Conservation (phyloP, 2,329 filamentous ascomycete genomes). For the Corinectria fuckeliana region DNA sequence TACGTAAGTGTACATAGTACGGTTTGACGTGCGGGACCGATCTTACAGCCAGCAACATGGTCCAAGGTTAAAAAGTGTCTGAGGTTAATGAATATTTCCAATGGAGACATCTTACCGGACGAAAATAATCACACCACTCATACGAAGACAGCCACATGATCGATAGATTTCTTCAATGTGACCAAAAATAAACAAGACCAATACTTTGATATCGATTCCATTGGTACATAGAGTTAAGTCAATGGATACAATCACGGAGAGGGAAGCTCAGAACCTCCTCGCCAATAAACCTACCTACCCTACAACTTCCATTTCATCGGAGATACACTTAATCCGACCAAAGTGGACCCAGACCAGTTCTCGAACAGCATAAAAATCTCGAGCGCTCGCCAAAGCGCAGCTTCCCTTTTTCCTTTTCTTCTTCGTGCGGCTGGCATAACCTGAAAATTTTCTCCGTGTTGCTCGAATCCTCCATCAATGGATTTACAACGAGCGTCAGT, state of each 20-base stretch:
- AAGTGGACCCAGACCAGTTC: background rate
- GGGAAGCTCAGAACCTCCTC: background rate
- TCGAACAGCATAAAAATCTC: slow-evolving; percentile 41
- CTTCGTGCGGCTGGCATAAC: slow-evolving; percentile 83
- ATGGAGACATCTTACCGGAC: background rate
- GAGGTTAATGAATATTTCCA: background rate
- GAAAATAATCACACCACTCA: background rate
- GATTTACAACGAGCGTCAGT: slow-evolving; percentile 72
- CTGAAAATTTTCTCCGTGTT: slow-evolving; percentile 76
- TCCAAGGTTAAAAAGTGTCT: background rate
- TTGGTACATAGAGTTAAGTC: background rate
- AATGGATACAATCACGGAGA: background rate
- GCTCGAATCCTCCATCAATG: slow-evolving; percentile 69
- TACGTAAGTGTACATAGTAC: background rate
- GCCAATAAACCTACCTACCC: slow-evolving; percentile 10
- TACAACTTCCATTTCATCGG: too few species aligned
- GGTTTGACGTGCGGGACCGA: background rate
- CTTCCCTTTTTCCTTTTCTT: slow-evolving; percentile 60
- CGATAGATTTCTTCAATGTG: background rate
- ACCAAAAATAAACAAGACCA: background rate
- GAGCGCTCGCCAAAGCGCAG: slow-evolving; percentile 26
- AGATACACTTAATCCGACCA: slow-evolving; percentile 8
- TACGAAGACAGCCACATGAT: background rate
- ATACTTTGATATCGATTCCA: background rate
- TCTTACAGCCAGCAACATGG: background rate